Conservation (phyloP, 805 yeast species). For the Ogataea ramenticola region DNA sequence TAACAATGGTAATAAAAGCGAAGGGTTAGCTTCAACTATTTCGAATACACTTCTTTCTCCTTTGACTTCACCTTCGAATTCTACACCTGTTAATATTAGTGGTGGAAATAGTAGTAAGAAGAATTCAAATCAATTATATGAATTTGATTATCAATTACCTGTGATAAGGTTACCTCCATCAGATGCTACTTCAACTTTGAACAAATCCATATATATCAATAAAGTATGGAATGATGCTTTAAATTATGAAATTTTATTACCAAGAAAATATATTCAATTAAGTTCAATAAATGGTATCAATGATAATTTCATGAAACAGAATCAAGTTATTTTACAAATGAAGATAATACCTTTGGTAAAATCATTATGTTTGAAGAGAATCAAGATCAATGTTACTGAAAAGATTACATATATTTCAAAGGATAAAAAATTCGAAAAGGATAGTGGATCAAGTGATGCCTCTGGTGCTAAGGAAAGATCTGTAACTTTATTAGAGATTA, state of each 20-base stretch:
- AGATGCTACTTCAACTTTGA: conserved; percentile 48
- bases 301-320: conserved; percentile 16
- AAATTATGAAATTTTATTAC: conserved; percentile 65
- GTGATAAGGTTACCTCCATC: conserved; percentile 51
- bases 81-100: neutral
- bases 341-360: conserved; percentile 63
- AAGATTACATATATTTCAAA: conserved; percentile 56
- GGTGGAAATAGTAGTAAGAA: neutral
- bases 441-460: conserved; percentile 34
- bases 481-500: conserved; percentile 55
- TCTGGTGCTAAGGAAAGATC: conserved; percentile 41
- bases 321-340: conserved; percentile 42
- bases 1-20: neutral
- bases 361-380: conserved; percentile 52
- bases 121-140: conserved; percentile 17
- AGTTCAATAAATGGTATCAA: conserved; percentile 39
- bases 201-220: conserved; percentile 72
- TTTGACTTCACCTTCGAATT: neutral
- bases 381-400: conserved; percentile 61
- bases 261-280: conserved; percentile 59
- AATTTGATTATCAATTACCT: conserved; percentile 33
- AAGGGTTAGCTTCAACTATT: neutral
- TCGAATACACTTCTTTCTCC: neutral
- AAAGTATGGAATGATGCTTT: conserved; percentile 67
- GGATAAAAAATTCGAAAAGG: conserved; percentile 44